Evolutionary conservation across 768 basidiomycete genomes (phyloP).

Genomic region (Tricholoma sp.): DNA sequence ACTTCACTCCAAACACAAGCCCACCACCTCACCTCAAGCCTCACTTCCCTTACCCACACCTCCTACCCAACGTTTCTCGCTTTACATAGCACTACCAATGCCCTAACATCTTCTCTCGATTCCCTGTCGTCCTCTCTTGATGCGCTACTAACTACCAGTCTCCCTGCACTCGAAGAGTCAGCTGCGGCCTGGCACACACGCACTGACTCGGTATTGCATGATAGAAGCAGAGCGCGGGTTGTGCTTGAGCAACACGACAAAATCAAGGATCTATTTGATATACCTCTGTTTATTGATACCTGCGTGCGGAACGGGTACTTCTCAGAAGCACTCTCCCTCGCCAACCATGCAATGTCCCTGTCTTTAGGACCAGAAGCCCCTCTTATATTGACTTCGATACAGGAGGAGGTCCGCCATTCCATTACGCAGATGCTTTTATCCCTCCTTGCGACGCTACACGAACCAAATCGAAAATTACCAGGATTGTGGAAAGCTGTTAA

Average conservation of each 20-base stretch:
- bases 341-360: slow-evolving; percentile 60
- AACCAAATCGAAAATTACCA: slow-evolving; percentile 79
- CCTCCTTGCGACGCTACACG: slow-evolving; percentile 72
- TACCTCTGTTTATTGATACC: slow-evolving; percentile 86
- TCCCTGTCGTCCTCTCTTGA: slow-evolving; percentile 73
- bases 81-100: slow-evolving; percentile 75
- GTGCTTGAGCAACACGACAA: slow-evolving; percentile 96
- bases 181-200: slow-evolving; percentile 67
- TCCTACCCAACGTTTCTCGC: slow-evolving; percentile 91
- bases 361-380: slow-evolving; percentile 38
- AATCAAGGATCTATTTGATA: slow-evolving; percentile 84
- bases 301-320: slow-evolving; percentile 93
- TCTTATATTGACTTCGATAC: slow-evolving; percentile 54
- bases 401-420: slow-evolving; percentile 62
- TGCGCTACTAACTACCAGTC: slow-evolving; percentile 54
- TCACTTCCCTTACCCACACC: slow-evolving; percentile 85
- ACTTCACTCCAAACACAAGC: slow-evolving; percentile 74
- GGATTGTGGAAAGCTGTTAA: slow-evolving; percentile 86
- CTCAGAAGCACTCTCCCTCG: slow-evolving; percentile 83
- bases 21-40: slow-evolving; percentile 80
- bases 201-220: slow-evolving; percentile 69
- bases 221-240: slow-evolving; percentile 69
- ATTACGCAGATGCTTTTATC: slow-evolving; percentile 71
- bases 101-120: slow-evolving; percentile 65
- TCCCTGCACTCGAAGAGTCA: slow-evolving; percentile 74